These are phyloP conservation scores for Metarhizium brunneum DNA, from an alignment of 2,329 filamentous ascomycete genomes.

Conservation along the genomic window DNA sequence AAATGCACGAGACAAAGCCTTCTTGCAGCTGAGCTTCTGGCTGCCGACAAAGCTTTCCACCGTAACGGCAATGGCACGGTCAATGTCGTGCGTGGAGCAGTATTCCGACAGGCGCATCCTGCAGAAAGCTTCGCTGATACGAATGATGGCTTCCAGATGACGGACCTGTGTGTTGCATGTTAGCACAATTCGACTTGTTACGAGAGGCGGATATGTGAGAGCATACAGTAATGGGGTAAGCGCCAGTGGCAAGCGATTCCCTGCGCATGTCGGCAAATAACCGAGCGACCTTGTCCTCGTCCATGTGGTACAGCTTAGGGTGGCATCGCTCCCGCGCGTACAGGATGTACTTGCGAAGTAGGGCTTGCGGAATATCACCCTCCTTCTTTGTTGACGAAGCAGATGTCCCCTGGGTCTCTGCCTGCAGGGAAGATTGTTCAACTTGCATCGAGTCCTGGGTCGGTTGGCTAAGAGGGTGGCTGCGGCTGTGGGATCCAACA, in stretches of 20 bases:
- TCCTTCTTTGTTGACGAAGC: slow-evolving; percentile 25
- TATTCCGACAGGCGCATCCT: slow-evolving; percentile 98
- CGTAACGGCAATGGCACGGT: slow-evolving; percentile 92
- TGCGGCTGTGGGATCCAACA: slow-evolving; percentile 84
- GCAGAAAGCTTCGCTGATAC: slow-evolving; percentile 87
- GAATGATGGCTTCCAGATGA: slow-evolving; percentile 95
- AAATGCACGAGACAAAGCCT: slow-evolving; percentile 86
- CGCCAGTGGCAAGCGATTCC: slow-evolving; percentile 86
- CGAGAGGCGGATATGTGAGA: not conserved
- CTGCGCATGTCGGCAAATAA: slow-evolving; percentile 94
- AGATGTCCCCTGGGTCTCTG: slow-evolving; percentile 24
- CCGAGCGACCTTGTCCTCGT: slow-evolving; percentile 91
- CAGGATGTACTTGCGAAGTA: slow-evolving; percentile 92
- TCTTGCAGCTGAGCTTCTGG: slow-evolving; percentile 97
- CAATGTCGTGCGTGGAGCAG: slow-evolving; percentile 81
- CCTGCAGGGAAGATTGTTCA: slow-evolving; percentile 43
- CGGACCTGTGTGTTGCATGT: slow-evolving; percentile 57
- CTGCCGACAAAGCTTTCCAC: slow-evolving; percentile 93
- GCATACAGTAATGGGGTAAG: slow-evolving; percentile 94
- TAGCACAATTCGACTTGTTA: not conserved
- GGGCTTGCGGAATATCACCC: slow-evolving; percentile 78
- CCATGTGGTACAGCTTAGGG: slow-evolving; percentile 94
- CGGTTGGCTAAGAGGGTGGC: slow-evolving; percentile 58
- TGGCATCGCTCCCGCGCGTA: slow-evolving; percentile 84
- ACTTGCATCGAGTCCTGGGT: slow-evolving; percentile 50